Base-by-base conservation (phyloP, 1,139 yeast genomes). In the Debaryomyces coudertii region DNA sequence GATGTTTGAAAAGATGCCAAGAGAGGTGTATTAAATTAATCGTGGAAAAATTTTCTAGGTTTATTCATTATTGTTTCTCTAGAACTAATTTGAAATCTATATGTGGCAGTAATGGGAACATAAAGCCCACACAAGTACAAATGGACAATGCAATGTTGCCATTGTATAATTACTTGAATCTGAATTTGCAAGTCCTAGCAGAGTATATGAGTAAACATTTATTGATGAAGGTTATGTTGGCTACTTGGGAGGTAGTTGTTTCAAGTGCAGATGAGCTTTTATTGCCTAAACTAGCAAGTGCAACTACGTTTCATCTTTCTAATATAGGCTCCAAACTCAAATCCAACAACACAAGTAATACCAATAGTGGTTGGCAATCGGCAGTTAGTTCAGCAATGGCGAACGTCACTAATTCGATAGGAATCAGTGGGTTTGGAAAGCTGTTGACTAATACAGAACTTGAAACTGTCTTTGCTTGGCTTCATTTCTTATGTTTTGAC, bases 61-160 rank as follows among this genome's bases (percentile, higher is more conserved):
- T 72, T 46, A 69, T 76, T 45, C 68, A 68, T 38, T 61, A 61
- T 27, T 73, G 79, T 47, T 69, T 75, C 46, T 75, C 79, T 1
- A 60, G 76, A 47, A 56, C 55, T 36, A 79, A 77, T 49, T 70
- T 85, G 58, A 81, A 63, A 55, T 69, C 72, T 15, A 75, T 75
- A 30, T 85, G 81, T 69, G 83, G 87, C 2, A 67, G 58, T 43
- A 72, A 70, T 41, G 82, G 85, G 1, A 61, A 65, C 24, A 53
- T 63, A 1, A 68, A 65, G 43, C 80, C 84, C 0, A 71, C 82
- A 0, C 76, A 74, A 37, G 80, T 75, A 9, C 82, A 78, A 47
- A 76, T 82, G 54, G 87, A 85, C 53, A 83, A 80, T 46, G 87
- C 92, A 1, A 76, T 90, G 65, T 76, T 79, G 57, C 95, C 95